Percentiles rank a stretch among this genome's conserved stretches.
These are phyloP conservation scores for Desmodesmus armatus DNA, from an alignment of 139 green algal species.

Conservation along the genomic window DNA sequence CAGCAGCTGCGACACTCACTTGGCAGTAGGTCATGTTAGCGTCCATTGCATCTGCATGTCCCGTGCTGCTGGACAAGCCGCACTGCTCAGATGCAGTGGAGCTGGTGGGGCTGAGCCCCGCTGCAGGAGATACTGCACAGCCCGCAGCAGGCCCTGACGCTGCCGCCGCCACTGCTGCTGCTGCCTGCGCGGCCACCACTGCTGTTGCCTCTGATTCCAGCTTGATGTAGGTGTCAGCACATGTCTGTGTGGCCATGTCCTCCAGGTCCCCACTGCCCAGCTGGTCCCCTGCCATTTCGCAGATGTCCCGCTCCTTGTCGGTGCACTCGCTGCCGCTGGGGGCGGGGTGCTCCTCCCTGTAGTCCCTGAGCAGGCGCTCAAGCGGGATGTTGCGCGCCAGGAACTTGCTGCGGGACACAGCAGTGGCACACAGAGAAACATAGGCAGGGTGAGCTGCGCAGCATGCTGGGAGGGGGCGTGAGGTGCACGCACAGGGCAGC, in stretches of 20 bases:
- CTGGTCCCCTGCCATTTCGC: not conserved
- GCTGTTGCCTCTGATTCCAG: not conserved
- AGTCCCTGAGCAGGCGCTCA: slow-evolving; percentile 37
- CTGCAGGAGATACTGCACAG: no score
- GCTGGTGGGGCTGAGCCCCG: no score
- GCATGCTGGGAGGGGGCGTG: no score
- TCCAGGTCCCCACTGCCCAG: no score
- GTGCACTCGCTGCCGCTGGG: not conserved
- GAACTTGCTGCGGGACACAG: slow-evolving; percentile 49
- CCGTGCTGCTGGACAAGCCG: no score
- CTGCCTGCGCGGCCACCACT: not conserved
- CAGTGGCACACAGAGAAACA: no score
- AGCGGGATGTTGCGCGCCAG: slow-evolving; percentile 31
- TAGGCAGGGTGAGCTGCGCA: no score
- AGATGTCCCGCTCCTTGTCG: not conserved
- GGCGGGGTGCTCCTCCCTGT: not conserved
- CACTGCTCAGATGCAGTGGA: not conserved
- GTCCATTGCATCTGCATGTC: not conserved
- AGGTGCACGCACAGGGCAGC: no score
- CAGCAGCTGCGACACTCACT: slow-evolving; percentile 2
- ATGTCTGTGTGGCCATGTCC: no score
- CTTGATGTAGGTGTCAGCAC: no score
- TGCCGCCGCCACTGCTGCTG: not conserved
- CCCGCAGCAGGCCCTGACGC: no score
- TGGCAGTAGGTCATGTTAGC: slow-evolving; percentile 28